Percentiles rank a stretch among this genome's conserved stretches.
These are phyloP conservation scores for Penicillium concentricum DNA, from an alignment of 2,329 filamentous ascomycete genomes.

Conservation along the genomic window DNA sequence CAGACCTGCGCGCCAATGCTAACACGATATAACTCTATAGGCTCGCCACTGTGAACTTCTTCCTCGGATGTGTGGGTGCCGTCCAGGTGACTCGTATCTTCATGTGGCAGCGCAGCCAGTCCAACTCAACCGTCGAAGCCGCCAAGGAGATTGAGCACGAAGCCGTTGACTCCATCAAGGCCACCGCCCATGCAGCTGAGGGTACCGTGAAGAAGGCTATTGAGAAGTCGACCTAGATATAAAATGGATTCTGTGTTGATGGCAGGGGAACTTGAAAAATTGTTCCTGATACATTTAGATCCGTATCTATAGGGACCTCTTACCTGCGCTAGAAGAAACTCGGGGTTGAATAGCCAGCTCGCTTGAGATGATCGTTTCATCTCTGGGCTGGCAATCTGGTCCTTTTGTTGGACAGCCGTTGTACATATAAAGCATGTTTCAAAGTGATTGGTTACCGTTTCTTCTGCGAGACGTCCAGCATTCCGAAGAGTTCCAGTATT, in stretches of 20 bases:
- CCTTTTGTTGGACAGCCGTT: conserved; percentile 13
- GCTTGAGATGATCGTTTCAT: neutral
- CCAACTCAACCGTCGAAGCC: conserved; percentile 44
- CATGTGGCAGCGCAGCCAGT: conserved; percentile 58
- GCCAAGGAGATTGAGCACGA: conserved; percentile 41
- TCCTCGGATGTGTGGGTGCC: conserved; percentile 83
- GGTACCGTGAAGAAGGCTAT: conserved; percentile 36
- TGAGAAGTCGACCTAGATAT: conserved; percentile 22
- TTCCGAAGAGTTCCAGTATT: neutral
- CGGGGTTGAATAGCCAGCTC: neutral
- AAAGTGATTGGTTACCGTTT: conserved; percentile 13
- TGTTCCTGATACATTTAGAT: conserved; percentile 8
- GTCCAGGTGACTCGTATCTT: conserved; percentile 79
- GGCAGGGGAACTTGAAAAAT: conserved; percentile 3
- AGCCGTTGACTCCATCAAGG: conserved; percentile 37
- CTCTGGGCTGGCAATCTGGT: neutral
- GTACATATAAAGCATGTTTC: conserved; percentile 24
- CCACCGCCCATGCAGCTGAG: conserved; percentile 30
- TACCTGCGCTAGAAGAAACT: neutral
- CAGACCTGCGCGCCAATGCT: conserved; percentile 1
- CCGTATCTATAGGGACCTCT: conserved; percentile 9
- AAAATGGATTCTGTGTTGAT: neutral
- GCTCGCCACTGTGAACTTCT: conserved; percentile 96
- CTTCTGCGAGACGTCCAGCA: neutral
- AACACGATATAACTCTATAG: conserved; percentile 42